phyloP scores from a whole-genome alignment of 257 asterid genomes.

The Echites panduratus region DNA sequence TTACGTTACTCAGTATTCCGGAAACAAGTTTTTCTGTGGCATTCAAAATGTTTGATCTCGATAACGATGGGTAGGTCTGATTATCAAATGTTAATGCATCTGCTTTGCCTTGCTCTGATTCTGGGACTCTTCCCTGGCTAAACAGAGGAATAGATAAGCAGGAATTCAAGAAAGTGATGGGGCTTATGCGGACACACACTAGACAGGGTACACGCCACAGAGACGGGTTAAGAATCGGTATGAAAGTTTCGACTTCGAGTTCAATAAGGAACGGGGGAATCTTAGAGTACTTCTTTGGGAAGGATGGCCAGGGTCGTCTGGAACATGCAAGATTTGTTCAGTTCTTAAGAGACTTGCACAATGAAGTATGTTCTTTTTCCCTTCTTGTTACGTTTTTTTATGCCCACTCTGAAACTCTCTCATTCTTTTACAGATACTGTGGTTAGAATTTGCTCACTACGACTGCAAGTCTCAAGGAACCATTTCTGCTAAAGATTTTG shows the following conservation, averaged over 20 bases:
- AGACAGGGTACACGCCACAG: conserved; percentile 81
- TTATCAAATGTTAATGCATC: background rate
- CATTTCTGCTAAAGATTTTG: conserved; percentile 74
- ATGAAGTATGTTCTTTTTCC: conserved; percentile 44
- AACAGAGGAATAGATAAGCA: conserved; percentile 68
- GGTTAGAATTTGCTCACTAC: conserved; percentile 78
- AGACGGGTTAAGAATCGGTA: conserved; percentile 66
- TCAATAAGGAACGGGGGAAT: conserved; percentile 81
- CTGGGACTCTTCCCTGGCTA: conserved; percentile 3
- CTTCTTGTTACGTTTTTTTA: background rate
- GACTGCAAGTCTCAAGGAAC: conserved; percentile 70
- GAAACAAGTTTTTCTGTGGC: conserved; percentile 83
- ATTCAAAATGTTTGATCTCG: conserved; percentile 79
- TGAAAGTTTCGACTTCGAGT: conserved; percentile 56
- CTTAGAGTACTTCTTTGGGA: conserved; percentile 70
- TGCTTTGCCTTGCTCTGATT: conserved; percentile 1
- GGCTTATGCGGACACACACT: conserved; percentile 68
- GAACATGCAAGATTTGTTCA: conserved; percentile 61
- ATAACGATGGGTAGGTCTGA: conserved; percentile 59
- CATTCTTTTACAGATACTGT: conserved; percentile 44
- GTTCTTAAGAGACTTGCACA: conserved; percentile 71
- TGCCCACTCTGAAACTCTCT: too few species aligned
- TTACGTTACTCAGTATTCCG: conserved; percentile 78
- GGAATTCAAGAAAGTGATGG: conserved; percentile 90
- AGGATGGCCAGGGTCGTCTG: conserved; percentile 58